phyloP scores from a whole-genome alignment of 306 rosid genomes.

The Alnus rubra region DNA sequence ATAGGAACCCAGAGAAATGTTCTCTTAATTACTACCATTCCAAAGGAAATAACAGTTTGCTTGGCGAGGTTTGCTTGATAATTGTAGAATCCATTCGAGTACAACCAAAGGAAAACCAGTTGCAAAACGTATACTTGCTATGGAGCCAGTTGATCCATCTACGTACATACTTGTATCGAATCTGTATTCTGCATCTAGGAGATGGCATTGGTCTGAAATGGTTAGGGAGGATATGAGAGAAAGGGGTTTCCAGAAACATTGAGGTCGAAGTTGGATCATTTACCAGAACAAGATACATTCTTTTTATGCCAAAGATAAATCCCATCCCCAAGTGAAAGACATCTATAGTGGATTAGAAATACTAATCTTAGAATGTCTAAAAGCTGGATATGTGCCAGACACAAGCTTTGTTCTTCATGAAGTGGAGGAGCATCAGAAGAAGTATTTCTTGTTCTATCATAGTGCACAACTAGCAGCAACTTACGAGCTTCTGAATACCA shows the following conservation, averaged over 20 bases:
- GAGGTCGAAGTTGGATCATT: constrained; percentile 76
- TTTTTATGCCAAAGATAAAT: constrained; percentile 77
- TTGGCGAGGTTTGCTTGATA: constrained; percentile 87
- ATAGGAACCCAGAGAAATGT: no score
- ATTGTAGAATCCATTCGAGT: constrained; percentile 60
- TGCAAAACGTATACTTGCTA: constrained; percentile 52
- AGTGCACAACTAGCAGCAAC: constrained; percentile 71
- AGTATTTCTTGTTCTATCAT: constrained; percentile 67
- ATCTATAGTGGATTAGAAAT: constrained; percentile 75
- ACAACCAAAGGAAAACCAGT: constrained; percentile 55
- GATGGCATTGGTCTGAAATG: constrained; percentile 80
- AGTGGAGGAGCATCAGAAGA: constrained; percentile 82
- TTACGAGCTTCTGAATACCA: constrained; percentile 63
- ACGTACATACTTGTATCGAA: constrained; percentile 71
- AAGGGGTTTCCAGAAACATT: constrained; percentile 71
- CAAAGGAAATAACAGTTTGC: constrained; percentile 8
- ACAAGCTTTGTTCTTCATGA: constrained; percentile 81
- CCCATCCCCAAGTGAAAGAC: constrained; percentile 76
- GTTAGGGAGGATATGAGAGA: constrained; percentile 68
- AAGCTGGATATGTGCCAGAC: constrained; percentile 80
- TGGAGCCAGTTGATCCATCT: constrained; percentile 74
- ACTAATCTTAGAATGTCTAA: constrained; percentile 73
- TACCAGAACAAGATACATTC: constrained; percentile 62
- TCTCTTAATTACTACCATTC: no score
- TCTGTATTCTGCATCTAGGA: constrained; percentile 81